Conservation (phyloP, 352 stramenopile species). For the Globisporangium camurandrum region DNA sequence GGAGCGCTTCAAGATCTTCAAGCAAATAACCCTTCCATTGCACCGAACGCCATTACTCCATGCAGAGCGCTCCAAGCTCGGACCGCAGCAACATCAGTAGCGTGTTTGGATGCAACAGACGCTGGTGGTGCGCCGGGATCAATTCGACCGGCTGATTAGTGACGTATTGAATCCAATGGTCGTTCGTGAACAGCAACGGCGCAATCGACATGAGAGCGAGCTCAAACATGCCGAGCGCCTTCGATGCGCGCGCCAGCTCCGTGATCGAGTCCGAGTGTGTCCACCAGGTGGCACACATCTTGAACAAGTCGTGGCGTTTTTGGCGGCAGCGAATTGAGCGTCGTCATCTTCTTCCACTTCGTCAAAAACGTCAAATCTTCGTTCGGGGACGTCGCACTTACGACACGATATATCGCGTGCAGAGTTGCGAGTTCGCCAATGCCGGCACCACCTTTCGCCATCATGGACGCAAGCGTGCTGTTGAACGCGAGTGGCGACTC, state of each 20-base stretch:
- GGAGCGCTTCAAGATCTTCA: constrained; percentile 3
- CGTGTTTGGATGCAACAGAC: constrained; percentile 1
- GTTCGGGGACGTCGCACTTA: neutral
- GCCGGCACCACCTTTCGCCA: neutral
- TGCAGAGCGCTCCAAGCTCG: constrained; percentile 2
- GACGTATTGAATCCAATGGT: constrained; percentile 12
- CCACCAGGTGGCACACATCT: constrained; percentile 2
- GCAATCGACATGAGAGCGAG: constrained; percentile 6
- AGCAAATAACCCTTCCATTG: constrained; percentile 5
- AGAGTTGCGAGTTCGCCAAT: neutral
- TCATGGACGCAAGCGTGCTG: constrained; percentile 4
- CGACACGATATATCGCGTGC: constrained; percentile 3
- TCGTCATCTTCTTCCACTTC: constrained; percentile 5
- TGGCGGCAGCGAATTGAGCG: neutral
- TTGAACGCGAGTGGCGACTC: constrained; percentile 2
- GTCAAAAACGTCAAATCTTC: constrained; percentile 2
- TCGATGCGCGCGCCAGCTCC: neutral
- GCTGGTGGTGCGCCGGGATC: constrained; percentile 2
- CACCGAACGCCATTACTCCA: constrained; percentile 2
- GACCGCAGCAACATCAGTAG: constrained; percentile 5
- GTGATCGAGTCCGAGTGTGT: neutral
- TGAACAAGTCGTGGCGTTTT: constrained; percentile 1
- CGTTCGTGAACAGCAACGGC: constrained; percentile 4
- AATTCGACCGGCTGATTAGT: constrained; percentile 3
- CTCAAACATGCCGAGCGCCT: constrained; percentile 8